Base-by-base conservation (phyloP, 2,329 filamentous ascomycete genomes). In the Neonectria punicea region DNA sequence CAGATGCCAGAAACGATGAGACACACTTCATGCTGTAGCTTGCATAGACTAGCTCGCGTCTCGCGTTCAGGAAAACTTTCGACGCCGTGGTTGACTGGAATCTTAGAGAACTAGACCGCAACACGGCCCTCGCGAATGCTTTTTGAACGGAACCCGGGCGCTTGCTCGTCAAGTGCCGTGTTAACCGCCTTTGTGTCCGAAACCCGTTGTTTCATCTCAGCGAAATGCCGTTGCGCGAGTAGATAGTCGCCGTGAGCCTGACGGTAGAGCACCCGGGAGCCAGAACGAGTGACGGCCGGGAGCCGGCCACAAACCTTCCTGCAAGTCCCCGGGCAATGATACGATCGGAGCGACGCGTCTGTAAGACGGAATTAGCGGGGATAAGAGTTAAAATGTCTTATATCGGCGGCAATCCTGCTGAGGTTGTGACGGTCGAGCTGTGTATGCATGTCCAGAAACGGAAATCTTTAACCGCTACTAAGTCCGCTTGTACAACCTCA, bases 351-450 rank as follows among this genome's bases (percentile, higher is more conserved):
- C n/a, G 3, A 3, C 39, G 28, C 13, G 4, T 11, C 7, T 14
- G 16, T 39, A 7, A 30, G 30, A 18, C 61, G 68, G 68, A 67
- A 53, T 58, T 70, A 70, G 32, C 66, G 63, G 67, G n/a, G 55
- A 60, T 70, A 68, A 67, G 55, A 11, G 47, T 5, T 9, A 8
- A 11, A 4, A 20, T 2, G 13, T 53, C n/a, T 53, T 62, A 61
- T 57, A 36, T 20, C 4, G 32, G 18, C 7, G 2, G n/a, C 16
- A 4, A 2, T 3, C n/a, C 30, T 11, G 16, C 25, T 49, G 16
- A 11, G 25, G 4, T 25, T 16, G 20, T 47, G n/a, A n/a, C n/a
- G 30, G 13, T 63, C 13, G 22, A 10, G 5, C 14, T 46, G 22
- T 11, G n/a, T n/a, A 18, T 39, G 34, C 20, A 20, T 9, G 49